Base-by-base conservation (phyloP, 306 rosid species). In the Pyrus bretschneideri region DNA sequence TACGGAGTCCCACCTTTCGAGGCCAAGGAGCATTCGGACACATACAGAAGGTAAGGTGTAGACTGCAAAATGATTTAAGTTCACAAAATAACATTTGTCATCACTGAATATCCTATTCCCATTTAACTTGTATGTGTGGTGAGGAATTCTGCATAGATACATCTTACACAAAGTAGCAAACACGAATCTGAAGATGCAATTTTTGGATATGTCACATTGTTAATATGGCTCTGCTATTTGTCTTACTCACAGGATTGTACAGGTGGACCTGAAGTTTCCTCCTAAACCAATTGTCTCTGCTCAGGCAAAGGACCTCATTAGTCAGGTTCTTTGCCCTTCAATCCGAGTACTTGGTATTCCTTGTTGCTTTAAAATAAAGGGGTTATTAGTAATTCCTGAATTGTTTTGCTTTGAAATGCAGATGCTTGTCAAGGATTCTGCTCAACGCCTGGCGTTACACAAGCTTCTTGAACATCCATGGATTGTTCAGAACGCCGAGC, bases 1-100 rank as follows among this genome's bases (percentile, higher is more conserved):
- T 96, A 93, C 51, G 99, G 99, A 69, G 91, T 88, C 65, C 99
- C 99, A 51, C 99, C 99, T 25, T 96, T 96, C 74, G 99, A 96
- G 86, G 99, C 99, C 35, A 96, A 91, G 74, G 98, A 96, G 79
- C 99, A 96, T 82, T 92, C 98, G 23, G 99, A 96, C 83, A 93
- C 99, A 29, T 96, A 96, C 29, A 86, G 99, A 85, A 96, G 99
- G 99, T 91, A 82, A 33, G 72, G 75, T 31, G 21, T 46, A 63
- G 4, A 55, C 4, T 67, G 29, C 44, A 70, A 30, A 42, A 18
- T 30, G 25, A 30, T 9, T 45, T 4, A 38, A 25, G 12, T 58
- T 9, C 12, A 19, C 35, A 31, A 30, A 54, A 35, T 31, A 54
- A 46, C 46, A 11, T 13, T 18, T 11, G 35, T 49, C 11, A 19